Percentiles rank a stretch among this genome's conserved stretches.
phyloP scores from a whole-genome alignment of 2,329 filamentous ascomycete genomes.

The Sporothrix inflata region DNA sequence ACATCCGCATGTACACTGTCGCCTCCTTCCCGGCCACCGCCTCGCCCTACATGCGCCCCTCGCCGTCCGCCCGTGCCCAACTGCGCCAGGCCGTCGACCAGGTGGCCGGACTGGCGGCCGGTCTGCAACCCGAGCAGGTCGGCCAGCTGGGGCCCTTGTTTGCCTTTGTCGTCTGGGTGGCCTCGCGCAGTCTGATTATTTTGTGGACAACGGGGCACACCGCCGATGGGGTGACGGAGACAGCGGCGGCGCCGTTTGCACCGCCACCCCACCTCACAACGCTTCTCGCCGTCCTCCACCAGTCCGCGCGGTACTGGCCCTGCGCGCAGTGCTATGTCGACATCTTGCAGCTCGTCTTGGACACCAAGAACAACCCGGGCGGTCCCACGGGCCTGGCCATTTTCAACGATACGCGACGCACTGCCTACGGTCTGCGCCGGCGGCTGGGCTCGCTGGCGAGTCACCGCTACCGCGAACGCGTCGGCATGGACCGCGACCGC shows the following conservation, averaged over 20 bases:
- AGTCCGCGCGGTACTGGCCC: constrained; percentile 28
- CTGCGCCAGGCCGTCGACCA: constrained; percentile 25
- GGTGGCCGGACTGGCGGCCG: constrained; percentile 19
- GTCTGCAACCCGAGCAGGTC: constrained; percentile 20
- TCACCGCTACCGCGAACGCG: neutral
- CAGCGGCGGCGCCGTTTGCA: neutral
- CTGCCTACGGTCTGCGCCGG: constrained; percentile 25
- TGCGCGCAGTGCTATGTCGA: constrained; percentile 29
- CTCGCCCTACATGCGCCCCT: constrained; percentile 31
- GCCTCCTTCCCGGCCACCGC: constrained; percentile 31
- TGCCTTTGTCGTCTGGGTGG: constrained; percentile 31
- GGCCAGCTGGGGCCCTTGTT: constrained; percentile 26
- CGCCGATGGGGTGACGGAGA: neutral
- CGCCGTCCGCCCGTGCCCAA: constrained; percentile 23
- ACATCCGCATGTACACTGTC: constrained; percentile 32
- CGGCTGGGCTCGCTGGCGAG: neutral
- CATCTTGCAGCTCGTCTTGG: constrained; percentile 30
- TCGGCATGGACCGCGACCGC: neutral
- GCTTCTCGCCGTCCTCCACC: constrained; percentile 23
- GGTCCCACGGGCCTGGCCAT: constrained; percentile 27
- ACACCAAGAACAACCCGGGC: constrained; percentile 28
- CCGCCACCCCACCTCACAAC: constrained; percentile 24
- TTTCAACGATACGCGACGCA: constrained; percentile 30
- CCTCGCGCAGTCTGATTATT: constrained; percentile 26
- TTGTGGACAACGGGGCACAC: constrained; percentile 28